Evolutionary conservation across 495 filamentous ascomycete genomes (phyloP), one percentile per base, ranked within the genome.

Genomic region (Podospora fimiseda): DNA sequence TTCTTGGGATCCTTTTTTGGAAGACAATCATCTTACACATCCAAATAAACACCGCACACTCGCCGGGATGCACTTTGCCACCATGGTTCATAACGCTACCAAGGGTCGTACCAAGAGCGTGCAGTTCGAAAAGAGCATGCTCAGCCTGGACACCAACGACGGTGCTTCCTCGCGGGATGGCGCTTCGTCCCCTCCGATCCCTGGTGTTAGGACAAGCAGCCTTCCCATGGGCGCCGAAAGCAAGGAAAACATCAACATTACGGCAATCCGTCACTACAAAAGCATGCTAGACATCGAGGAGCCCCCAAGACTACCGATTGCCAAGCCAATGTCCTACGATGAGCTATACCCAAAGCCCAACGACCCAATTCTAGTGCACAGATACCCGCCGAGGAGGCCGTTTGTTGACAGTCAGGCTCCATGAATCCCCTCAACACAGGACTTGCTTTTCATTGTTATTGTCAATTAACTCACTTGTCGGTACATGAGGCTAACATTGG

Each of bases 261-360:
- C 41, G 5, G 39, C 63, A 16, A 64, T 70, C 39, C 68, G 63
- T 22, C 67, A 71, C 36, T 74, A 73, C 48, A 66, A 74, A 43
- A 78, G 75, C 66, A 73, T 78, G 70, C 58, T 78, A 36, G 70
- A 73, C 44, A 63, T 78, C 14, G 74, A 77, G 48, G 68, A 68
- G 46, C 64, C 69, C 13, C 73, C 74, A 13, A 74, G 44, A 53
- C 71, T 78, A 21, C 69, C 70, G 3, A 68, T 73, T 21, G 63
- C 71, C 44, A 68, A 64, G 50, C 73, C 69, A 15, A 61, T 77
- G 20, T 70, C 64, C 37, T 77, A 74, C 59, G 74, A 71, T 22
- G 73, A 75, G 63, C 73, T 77, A 13, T 72, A 74, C 53, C 56
- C 61, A 18, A 57, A 57, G n/a, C 45, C 46, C 36, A 30, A 53